Conservation (phyloP, 2,329 filamentous ascomycete genomes). For the Colletotrichum liriopes region DNA sequence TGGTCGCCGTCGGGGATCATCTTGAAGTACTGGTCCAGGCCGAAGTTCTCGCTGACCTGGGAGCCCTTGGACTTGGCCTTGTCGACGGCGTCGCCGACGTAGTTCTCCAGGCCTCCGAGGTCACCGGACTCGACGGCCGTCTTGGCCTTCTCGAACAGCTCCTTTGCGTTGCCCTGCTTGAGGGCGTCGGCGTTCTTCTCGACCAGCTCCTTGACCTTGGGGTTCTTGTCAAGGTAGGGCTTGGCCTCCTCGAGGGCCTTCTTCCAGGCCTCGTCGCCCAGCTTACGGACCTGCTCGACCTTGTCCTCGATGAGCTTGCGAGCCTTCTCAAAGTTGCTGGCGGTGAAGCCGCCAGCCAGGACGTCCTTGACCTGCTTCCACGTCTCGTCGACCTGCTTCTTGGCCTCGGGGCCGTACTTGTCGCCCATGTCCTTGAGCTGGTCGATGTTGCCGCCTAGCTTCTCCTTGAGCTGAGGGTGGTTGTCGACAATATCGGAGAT, state of each 20-base stretch:
- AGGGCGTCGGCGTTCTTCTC: conserved; percentile 79
- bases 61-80: conserved; percentile 70
- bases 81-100: conserved; percentile 68
- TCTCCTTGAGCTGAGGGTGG: conserved; percentile 81
- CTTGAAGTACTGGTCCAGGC: conserved; percentile 74
- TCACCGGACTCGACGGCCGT: conserved; percentile 74
- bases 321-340: conserved; percentile 67
- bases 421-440: conserved; percentile 80
- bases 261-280: conserved; percentile 81
- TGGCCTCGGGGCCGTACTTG: conserved; percentile 81
- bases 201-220: conserved; percentile 80
- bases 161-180: conserved; percentile 76
- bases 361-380: conserved; percentile 78
- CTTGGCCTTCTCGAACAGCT: conserved; percentile 76
- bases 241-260: conserved; percentile 80
- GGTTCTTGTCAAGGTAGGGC: conserved; percentile 82
- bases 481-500: conserved; percentile 78
- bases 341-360: conserved; percentile 72
- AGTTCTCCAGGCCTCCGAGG: conserved; percentile 71
- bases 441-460: conserved; percentile 77
- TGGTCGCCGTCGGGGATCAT: conserved; percentile 76
- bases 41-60: conserved; percentile 56
- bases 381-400: conserved; percentile 82
- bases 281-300: conserved; percentile 74
- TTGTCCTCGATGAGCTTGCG: conserved; percentile 79